Conservation (phyloP, 2,329 filamentous ascomycete genomes). For the Xylaria sp. region DNA sequence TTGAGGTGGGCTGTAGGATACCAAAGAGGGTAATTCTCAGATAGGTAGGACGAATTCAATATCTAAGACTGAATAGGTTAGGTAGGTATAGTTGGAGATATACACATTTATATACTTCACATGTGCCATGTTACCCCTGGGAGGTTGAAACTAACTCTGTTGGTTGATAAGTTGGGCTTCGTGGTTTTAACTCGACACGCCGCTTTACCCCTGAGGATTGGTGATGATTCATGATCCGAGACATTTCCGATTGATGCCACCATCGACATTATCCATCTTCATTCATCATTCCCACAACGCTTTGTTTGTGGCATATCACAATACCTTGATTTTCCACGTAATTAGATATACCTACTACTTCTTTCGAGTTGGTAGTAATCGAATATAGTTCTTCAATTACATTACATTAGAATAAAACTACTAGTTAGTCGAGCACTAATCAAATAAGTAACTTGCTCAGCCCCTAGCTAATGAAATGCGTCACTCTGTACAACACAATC, state of each 20-base stretch:
- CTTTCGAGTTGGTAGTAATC: no score
- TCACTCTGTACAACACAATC: no score
- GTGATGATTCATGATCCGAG: conserved; percentile 28
- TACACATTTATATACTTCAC: not conserved
- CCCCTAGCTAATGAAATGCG: no score
- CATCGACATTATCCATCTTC: not conserved
- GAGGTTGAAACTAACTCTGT: not conserved
- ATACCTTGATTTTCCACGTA: not conserved
- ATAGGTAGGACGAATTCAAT: conserved; percentile 10
- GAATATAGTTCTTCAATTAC: no score
- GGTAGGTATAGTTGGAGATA: not conserved
- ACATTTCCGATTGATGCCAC: not conserved
- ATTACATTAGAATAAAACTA: no score
- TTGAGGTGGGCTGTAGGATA: not conserved
- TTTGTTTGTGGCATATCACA: not conserved
- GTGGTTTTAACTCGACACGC: not conserved
- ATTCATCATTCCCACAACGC: not conserved
- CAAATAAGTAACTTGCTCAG: no score
- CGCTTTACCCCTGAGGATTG: not conserved
- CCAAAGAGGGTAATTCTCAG: conserved; percentile 35
- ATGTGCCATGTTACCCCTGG: not conserved
- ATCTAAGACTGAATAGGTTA: not conserved
- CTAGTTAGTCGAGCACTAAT: no score
- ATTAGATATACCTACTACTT: not conserved
- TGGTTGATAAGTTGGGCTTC: not conserved